Evolutionary conservation across 202 grass and related monocot genomes (phyloP).

Genomic region (Digitaria exilis): DNA sequence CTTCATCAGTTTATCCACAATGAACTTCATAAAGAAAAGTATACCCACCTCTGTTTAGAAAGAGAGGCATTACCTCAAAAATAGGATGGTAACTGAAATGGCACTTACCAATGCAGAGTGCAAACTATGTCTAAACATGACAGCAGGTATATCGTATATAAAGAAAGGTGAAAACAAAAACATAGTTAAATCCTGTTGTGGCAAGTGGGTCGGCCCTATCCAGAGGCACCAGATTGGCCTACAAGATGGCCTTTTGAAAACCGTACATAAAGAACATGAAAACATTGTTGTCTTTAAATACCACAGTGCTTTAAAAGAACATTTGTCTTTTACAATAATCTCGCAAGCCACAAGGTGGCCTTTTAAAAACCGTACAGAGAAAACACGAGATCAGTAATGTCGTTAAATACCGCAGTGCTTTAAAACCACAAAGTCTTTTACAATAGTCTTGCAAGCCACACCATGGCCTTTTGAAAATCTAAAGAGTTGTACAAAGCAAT

Average conservation of each 20-base stretch:
- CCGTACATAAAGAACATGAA: background rate
- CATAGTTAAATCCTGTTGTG: background rate
- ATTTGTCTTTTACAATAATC: slow-evolving; percentile 64
- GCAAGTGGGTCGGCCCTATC: too few relatives aligned
- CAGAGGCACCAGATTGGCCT: too few relatives aligned
- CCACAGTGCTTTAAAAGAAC: slow-evolving; percentile 51
- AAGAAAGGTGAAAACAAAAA: background rate
- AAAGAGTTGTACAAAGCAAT: slow-evolving; percentile 53
- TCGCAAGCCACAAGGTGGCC: slow-evolving; percentile 36
- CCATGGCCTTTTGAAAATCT: slow-evolving; percentile 52
- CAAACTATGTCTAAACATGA: slow-evolving; percentile 19
- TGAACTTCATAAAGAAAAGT: slow-evolving; percentile 6
- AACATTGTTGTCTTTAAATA: slow-evolving; percentile 32
- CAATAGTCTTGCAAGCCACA: slow-evolving; percentile 54
- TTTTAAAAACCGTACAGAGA: slow-evolving; percentile 39
- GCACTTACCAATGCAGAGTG: slow-evolving; percentile 11
- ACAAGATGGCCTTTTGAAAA: background rate
- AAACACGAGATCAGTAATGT: background rate
- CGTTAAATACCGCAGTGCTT: slow-evolving; percentile 32
- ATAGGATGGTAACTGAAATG: background rate
- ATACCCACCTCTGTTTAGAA: slow-evolving; percentile 6
- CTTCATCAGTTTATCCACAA: background rate
- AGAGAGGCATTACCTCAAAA: slow-evolving; percentile 12
- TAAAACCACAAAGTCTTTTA: slow-evolving; percentile 79
- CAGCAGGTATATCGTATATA: background rate